phyloP scores from a whole-genome alignment of 768 basidiomycete genomes.

The Amanita phalloides region DNA sequence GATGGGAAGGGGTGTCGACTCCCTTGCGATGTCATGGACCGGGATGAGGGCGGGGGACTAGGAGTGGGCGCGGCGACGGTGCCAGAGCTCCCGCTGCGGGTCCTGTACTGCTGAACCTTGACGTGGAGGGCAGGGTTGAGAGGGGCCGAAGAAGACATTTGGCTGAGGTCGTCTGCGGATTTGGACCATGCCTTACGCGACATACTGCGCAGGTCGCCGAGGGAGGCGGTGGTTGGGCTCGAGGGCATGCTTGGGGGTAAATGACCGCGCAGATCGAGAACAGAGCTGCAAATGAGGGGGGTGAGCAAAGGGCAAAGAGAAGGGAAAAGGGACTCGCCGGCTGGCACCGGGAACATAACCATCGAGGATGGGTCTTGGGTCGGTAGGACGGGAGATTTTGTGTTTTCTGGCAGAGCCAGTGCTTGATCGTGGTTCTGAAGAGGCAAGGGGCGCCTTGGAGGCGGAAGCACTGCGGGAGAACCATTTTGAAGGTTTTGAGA shows the following conservation, averaged over 20 bases:
- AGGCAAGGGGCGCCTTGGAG: constrained; percentile 29
- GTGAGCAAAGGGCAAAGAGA: constrained; percentile 52
- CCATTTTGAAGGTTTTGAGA: constrained; percentile 65
- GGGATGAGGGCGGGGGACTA: constrained; percentile 19
- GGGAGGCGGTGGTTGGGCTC: constrained; percentile 22
- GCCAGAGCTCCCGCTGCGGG: constrained; percentile 44
- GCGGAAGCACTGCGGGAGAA: constrained; percentile 51
- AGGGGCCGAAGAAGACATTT: constrained; percentile 26
- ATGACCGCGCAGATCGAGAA: constrained; percentile 29
- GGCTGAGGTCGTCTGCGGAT: constrained; percentile 71
- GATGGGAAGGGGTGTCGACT: constrained; percentile 31
- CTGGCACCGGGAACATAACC: constrained; percentile 34
- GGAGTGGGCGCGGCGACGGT: constrained; percentile 27
- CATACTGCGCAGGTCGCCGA: constrained; percentile 60
- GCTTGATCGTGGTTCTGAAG: constrained; percentile 39
- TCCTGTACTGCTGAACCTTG: constrained; percentile 56
- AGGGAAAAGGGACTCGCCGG: constrained; percentile 24
- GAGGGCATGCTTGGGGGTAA: constrained; percentile 27
- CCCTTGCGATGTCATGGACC: constrained; percentile 14
- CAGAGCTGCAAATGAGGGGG: constrained; percentile 33
- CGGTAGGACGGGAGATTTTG: constrained; percentile 79
- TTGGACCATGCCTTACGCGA: constrained; percentile 70
- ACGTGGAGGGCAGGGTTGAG: constrained; percentile 42
- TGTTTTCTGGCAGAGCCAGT: constrained; percentile 40
- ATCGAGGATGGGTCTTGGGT: constrained; percentile 69